Conservation (phyloP, 1,139 yeast species). For the Meyerozyma athensensis region DNA sequence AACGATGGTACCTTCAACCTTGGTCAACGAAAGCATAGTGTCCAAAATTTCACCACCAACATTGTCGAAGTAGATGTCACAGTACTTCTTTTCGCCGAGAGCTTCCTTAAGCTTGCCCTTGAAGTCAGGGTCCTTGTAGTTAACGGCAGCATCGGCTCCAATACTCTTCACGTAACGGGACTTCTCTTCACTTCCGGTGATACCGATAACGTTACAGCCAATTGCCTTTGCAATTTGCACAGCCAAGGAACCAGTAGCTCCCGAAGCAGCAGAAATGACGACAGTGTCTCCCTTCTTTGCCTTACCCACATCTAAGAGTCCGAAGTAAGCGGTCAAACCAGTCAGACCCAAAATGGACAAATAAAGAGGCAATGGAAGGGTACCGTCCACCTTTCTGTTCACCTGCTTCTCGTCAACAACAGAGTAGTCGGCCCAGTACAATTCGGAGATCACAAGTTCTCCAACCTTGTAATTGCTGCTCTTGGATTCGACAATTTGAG, state of each 20-base stretch:
- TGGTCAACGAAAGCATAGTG: conserved; percentile 15
- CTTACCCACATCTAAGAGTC: conserved; percentile 42
- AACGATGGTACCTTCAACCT: conserved; percentile 20
- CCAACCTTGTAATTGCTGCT: conserved; percentile 37
- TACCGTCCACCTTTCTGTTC: not conserved
- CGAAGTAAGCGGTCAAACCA: conserved; percentile 60
- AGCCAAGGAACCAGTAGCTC: conserved; percentile 64
- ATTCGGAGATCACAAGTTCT: conserved; percentile 30
- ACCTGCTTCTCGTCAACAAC: conserved; percentile 13
- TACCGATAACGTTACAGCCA: conserved; percentile 43
- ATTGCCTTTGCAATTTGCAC: conserved; percentile 50
- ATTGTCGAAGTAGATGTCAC: conserved; percentile 20
- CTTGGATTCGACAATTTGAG: conserved; percentile 44
- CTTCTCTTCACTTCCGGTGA: conserved; percentile 60
- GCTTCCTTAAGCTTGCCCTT: conserved; percentile 11
- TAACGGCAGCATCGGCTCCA: conserved; percentile 52
- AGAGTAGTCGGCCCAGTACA: conserved; percentile 40
- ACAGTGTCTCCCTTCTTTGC: conserved; percentile 36
- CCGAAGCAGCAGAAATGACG: conserved; percentile 62
- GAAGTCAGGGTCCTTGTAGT: conserved; percentile 38
- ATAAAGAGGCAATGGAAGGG: conserved; percentile 9
- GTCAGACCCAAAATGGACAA: conserved; percentile 45
- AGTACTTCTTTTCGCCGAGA: conserved; percentile 14
- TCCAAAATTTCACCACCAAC: conserved; percentile 23
- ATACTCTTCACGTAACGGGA: conserved; percentile 49